A percentile compares a stretch with the other conserved stretches of the same genome.
These are phyloP conservation scores for Blastomyces gilchristii DNA, from an alignment of 2,329 filamentous ascomycete species.

Conservation along the genomic window DNA sequence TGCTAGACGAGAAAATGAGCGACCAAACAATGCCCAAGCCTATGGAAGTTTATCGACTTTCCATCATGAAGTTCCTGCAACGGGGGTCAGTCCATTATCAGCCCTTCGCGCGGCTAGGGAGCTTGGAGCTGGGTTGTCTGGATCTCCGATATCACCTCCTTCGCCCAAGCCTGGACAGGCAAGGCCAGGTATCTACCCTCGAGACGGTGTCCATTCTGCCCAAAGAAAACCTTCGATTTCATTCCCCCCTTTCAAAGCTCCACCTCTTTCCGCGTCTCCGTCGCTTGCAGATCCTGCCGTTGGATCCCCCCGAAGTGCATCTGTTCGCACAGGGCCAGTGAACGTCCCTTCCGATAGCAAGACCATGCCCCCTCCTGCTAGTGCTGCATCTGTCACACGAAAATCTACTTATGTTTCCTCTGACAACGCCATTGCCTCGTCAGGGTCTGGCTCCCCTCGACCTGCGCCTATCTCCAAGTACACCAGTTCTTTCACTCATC, in stretches of 20 bases:
- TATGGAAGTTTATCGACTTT: slow-evolving; percentile 89
- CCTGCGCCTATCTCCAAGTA: slow-evolving; percentile 71
- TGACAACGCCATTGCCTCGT: slow-evolving; percentile 53
- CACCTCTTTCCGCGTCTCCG: slow-evolving; percentile 84
- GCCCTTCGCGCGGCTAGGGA: slow-evolving; percentile 62
- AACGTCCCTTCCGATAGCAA: slow-evolving; percentile 32
- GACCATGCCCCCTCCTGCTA: slow-evolving; percentile 30
- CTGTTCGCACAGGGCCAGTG: slow-evolving; percentile 31
- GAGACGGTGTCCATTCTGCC: slow-evolving; percentile 41
- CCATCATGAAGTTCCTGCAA: slow-evolving; percentile 60
- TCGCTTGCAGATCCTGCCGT: slow-evolving; percentile 41
- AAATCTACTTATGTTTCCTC: slow-evolving; percentile 44
- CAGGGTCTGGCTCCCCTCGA: slow-evolving; percentile 65
- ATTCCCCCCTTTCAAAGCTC: slow-evolving; percentile 93
- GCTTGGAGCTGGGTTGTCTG: slow-evolving; percentile 36
- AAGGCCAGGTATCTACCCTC: slow-evolving; percentile 41
- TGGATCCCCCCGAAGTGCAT: slow-evolving; percentile 42
- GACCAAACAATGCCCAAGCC: slow-evolving; percentile 59
- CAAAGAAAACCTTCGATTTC: slow-evolving; percentile 71
- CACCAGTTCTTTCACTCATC: slow-evolving; percentile 87
- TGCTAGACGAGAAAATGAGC: slow-evolving; percentile 40
- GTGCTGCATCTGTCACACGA: slow-evolving; percentile 29
- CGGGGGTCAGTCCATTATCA: slow-evolving; percentile 78
- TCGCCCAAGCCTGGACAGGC: slow-evolving; percentile 35
- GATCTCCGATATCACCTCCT: slow-evolving; percentile 42